Evolutionary conservation across 768 basidiomycete genomes (phyloP), one percentile per base, ranked within the genome.

Genomic region (Boletus edulis): DNA sequence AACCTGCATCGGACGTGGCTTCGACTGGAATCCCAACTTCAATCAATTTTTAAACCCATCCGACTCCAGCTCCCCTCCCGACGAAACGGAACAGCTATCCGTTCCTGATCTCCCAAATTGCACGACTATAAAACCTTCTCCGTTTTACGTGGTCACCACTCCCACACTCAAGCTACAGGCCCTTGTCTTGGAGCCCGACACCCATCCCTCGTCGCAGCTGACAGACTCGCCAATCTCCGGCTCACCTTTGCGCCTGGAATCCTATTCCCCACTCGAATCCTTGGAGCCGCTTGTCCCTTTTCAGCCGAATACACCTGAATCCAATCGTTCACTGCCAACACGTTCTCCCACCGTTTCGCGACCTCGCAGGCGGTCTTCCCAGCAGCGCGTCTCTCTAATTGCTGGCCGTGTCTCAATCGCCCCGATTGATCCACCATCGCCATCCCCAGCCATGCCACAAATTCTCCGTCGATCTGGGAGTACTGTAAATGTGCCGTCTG

Each of bases 371-470:
- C 79, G 91, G 51, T 91, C 90, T 37, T 91, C 91, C 8, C 90
- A 91, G 61, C 89, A 91, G 58, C 82, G 91, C 46, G 87, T 93
- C 24, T 92, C 91, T 14, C 77, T 93, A 39, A 84, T 93, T 51
- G 90, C 90, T 3, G 90, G 90, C 17, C 84, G 88, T 62, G 84
- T 93, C 12, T 85, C 80, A 18, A 91, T 92, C 54, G 83, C 87
- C 6, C 84, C 86, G 44, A 80, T 88, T 63, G 89, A 90, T 55
- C 84, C 88, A 13, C 84, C 87, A 17, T 83, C 86, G 3, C 81
- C 86, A 5, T 76, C 85, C 15, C 81, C 82, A 17, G 67, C 78
- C 37, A 75, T 83, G 54, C 81, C 87, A 13, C 84, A 79, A 53
- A 84, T 80, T 54, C 75, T 92, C 18, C 80, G 78, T 41, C 85